These are phyloP conservation scores for Gloeopeniophorella convolvens DNA, from an alignment of 768 basidiomycete genomes.

Conservation along the genomic window DNA sequence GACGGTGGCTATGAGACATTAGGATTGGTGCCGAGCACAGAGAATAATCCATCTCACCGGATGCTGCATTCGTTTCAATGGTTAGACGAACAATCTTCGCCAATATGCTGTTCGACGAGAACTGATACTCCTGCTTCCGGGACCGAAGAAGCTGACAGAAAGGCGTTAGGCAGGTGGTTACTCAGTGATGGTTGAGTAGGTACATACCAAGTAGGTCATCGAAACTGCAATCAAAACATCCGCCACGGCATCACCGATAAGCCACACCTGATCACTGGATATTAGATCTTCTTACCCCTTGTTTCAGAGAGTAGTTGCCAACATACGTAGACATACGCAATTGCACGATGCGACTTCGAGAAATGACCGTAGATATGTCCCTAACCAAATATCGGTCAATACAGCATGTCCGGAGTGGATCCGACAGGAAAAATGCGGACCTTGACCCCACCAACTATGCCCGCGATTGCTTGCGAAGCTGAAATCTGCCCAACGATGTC, in stretches of 20 bases:
- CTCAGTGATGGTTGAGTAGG: background rate
- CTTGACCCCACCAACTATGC: background rate
- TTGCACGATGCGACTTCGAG: background rate
- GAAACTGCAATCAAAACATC: constrained; percentile 9
- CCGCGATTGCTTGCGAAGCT: background rate
- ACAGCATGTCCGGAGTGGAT: no score
- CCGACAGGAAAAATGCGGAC: background rate
- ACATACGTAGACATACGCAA: no score
- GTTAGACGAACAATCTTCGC: background rate
- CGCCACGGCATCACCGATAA: background rate
- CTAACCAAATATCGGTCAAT: no score
- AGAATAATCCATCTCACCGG: background rate
- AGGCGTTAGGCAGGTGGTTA: background rate
- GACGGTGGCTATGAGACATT: background rate
- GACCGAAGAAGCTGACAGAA: background rate
- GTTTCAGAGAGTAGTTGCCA: no score
- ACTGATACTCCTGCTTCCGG: no score
- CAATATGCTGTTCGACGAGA: background rate
- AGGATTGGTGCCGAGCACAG: background rate
- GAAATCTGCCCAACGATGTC: background rate
- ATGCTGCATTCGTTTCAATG: background rate
- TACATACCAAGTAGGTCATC: constrained; percentile 7
- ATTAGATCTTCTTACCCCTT: no score
- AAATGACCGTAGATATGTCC: background rate
- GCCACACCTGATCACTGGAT: constrained; percentile 16